These are phyloP conservation scores for Funneliformis caledonium DNA, from an alignment of 371 early-diverging fungal species.

Conservation along the genomic window DNA sequence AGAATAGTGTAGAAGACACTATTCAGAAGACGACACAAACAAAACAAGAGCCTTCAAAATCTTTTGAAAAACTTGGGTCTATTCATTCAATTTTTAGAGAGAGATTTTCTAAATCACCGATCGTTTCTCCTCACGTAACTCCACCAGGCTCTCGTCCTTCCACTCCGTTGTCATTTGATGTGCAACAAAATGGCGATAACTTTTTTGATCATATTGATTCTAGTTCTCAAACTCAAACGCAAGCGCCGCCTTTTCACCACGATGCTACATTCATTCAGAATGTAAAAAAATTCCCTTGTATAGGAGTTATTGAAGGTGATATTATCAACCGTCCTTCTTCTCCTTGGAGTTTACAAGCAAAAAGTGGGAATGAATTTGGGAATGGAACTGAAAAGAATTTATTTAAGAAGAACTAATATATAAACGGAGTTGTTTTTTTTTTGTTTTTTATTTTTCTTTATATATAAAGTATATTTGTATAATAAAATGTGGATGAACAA, in stretches of 20 bases:
- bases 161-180: background rate
- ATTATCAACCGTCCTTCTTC: background rate
- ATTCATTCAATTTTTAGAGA: constrained; percentile 1
- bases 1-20: background rate
- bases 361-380: background rate
- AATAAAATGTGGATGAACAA: too few relatives aligned
- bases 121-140: background rate
- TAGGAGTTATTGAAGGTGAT: background rate
- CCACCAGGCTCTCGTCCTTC: background rate
- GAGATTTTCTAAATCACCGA: background rate
- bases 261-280: background rate
- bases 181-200: background rate
- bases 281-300: background rate
- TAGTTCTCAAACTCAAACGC: background rate
- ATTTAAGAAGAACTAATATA: background rate
- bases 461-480: too few relatives aligned
- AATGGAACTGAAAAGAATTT: background rate
- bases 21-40: background rate
- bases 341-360: background rate
- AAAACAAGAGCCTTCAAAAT: background rate
- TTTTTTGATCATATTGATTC: background rate
- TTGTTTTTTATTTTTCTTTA: too few relatives aligned
- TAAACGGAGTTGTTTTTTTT: background rate
- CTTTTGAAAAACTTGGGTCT: background rate
- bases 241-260: background rate